A percentile compares a stretch with the other conserved stretches of the same genome.
Conservation (phyloP, 352 stramenopile species). For the Globisporangium emineosum region DNA sequence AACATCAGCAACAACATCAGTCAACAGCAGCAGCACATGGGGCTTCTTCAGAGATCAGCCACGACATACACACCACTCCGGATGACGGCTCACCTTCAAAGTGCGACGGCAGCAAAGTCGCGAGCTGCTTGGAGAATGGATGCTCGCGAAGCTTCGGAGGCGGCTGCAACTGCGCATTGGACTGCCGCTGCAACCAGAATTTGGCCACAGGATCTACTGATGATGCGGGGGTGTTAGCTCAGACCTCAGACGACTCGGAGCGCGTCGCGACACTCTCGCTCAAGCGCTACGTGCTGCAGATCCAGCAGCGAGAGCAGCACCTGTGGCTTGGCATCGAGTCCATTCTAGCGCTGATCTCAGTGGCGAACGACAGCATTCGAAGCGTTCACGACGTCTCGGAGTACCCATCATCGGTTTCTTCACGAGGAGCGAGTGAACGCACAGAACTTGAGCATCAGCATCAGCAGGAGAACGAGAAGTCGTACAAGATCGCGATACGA, state of each 20-base stretch:
- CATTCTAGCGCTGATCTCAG: constrained; percentile 39
- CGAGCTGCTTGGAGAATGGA: constrained; percentile 65
- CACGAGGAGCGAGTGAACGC: neutral
- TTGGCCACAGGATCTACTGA: constrained; percentile 10
- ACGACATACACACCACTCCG: neutral
- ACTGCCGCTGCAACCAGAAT: constrained; percentile 42
- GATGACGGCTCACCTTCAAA: constrained; percentile 1
- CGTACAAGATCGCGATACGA: constrained; percentile 29
- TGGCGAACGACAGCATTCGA: constrained; percentile 30
- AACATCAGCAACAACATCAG: neutral
- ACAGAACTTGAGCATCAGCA: neutral
- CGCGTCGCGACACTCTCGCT: constrained; percentile 20
- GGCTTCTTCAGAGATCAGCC: neutral
- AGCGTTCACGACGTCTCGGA: constrained; percentile 40
- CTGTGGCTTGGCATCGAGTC: constrained; percentile 21
- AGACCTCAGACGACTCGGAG: neutral
- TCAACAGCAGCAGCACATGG: neutral
- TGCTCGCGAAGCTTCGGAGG: constrained; percentile 64
- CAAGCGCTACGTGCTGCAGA: constrained; percentile 30
- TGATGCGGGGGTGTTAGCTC: neutral
- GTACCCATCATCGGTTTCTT: constrained; percentile 6
- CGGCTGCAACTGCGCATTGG: constrained; percentile 51
- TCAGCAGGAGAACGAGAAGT: neutral
- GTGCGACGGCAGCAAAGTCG: constrained; percentile 37
- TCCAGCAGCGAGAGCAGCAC: constrained; percentile 22